Conservation (phyloP, 257 asterid genomes). For the Avicennia marina region DNA sequence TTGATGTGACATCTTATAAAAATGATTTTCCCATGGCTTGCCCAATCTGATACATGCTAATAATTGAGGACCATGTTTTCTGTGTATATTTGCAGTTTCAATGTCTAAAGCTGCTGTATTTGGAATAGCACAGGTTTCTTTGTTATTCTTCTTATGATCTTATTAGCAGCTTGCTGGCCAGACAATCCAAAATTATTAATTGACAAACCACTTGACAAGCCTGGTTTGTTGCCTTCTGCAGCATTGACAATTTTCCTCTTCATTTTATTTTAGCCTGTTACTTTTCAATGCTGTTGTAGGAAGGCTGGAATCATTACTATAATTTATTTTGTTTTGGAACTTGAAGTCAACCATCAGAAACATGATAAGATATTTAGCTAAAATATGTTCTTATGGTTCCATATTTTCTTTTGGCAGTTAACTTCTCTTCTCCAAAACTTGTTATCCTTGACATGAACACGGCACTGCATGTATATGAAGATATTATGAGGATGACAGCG, state of each 20-base stretch:
- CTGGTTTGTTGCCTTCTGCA: conserved; percentile 37
- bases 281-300: no score
- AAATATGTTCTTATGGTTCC: background rate
- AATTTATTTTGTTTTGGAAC: background rate
- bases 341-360: no score
- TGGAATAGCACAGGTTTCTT: conserved; percentile 84
- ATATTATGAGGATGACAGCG: conserved; percentile 95
- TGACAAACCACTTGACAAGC: conserved; percentile 70
- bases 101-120: conserved; percentile 93
- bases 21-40: background rate
- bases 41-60: background rate
- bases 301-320: no score
- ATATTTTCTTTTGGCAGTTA: conserved; percentile 40
- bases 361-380: no score
- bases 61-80: background rate
- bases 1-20: background rate
- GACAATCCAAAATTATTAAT: conserved; percentile 50
- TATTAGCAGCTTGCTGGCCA: conserved; percentile 79
- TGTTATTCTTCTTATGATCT: conserved; percentile 75
- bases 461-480: conserved; percentile 95
- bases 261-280: no score
- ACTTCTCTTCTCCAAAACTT: conserved; percentile 77
- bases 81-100: conserved; percentile 36
- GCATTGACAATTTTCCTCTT: background rate
- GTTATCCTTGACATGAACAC: conserved; percentile 94